These are phyloP conservation scores for Botrytis porri DNA, from an alignment of 2,329 filamentous ascomycete species.

Conservation along the genomic window DNA sequence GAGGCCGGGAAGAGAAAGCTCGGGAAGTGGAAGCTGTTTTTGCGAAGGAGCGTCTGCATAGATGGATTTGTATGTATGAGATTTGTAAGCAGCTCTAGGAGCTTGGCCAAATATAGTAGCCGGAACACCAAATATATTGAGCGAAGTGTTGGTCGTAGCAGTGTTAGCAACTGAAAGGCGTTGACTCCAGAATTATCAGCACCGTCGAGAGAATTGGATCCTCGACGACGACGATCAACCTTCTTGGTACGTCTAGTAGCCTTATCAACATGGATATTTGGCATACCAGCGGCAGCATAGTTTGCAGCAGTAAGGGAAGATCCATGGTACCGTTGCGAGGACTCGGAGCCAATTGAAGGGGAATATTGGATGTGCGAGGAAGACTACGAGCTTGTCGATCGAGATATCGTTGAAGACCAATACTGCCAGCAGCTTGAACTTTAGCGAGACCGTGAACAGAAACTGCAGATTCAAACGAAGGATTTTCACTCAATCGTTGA, in stretches of 20 bases:
- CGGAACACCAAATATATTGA: background rate
- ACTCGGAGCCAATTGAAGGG: background rate
- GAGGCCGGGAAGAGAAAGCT: background rate
- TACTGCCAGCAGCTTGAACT: background rate
- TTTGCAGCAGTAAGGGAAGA: slow-evolving; percentile 17
- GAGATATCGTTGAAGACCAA: slow-evolving; percentile 3
- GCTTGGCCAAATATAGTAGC: background rate
- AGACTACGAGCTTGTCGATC: slow-evolving; percentile 15
- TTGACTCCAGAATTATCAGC: background rate
- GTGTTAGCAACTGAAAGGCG: background rate
- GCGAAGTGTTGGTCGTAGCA: background rate
- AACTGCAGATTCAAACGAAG: slow-evolving; percentile 13
- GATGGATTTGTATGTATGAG: slow-evolving; percentile 6
- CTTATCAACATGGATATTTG: background rate
- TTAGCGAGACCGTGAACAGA: slow-evolving; percentile 12
- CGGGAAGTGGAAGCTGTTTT: background rate
- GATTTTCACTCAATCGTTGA: slow-evolving; percentile 15
- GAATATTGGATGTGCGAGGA: slow-evolving; percentile 1
- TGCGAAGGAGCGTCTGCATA: background rate
- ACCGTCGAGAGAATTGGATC: background rate
- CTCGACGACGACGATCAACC: background rate
- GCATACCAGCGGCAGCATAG: slow-evolving; percentile 18
- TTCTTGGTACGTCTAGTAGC: background rate
- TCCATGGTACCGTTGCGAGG: slow-evolving; percentile 15
- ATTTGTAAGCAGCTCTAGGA: background rate